Conservation (phyloP, 768 basidiomycete species). For the Mycena epipterygia region DNA sequence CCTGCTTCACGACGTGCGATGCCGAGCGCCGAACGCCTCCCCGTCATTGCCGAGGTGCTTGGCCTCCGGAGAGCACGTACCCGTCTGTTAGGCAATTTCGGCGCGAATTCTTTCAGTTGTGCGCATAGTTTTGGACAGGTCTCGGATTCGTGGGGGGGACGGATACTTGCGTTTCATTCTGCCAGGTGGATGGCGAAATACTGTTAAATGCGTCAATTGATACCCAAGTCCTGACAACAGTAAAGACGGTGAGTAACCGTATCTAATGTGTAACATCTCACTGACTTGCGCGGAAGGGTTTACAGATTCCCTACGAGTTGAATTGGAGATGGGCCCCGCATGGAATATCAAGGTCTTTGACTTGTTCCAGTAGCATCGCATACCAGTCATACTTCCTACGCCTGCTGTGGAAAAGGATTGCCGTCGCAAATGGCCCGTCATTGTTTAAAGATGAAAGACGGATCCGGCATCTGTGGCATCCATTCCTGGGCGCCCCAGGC, state of each 20-base stretch:
- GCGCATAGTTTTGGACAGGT: no score
- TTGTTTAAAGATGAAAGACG: constrained; percentile 17
- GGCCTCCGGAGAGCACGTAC: no score
- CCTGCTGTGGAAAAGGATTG: neutral
- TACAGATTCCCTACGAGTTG: constrained; percentile 20
- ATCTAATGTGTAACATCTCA: neutral
- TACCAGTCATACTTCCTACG: neutral
- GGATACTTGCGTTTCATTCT: constrained; percentile 15
- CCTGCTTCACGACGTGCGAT: no score
- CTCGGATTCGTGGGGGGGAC: no score
- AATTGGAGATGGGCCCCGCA: constrained; percentile 15
- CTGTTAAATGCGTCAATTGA: neutral
- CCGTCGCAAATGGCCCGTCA: constrained; percentile 12
- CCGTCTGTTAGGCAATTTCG: no score
- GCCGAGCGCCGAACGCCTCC: no score
- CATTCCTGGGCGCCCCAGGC: neutral
- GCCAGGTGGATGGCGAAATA: constrained; percentile 6
- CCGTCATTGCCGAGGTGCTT: no score
- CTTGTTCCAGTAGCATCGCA: neutral
- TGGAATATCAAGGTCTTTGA: constrained; percentile 28
- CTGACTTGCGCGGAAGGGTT: constrained; percentile 16
- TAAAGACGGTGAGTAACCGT: constrained; percentile 9
- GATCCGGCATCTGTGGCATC: constrained; percentile 19
- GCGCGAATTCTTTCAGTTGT: no score
- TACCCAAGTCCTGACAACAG: neutral